Percentiles rank a stretch among this genome's conserved stretches.
Conservation (phyloP, 192 early-diverging fungal species). For the Coemansia sp. region DNA sequence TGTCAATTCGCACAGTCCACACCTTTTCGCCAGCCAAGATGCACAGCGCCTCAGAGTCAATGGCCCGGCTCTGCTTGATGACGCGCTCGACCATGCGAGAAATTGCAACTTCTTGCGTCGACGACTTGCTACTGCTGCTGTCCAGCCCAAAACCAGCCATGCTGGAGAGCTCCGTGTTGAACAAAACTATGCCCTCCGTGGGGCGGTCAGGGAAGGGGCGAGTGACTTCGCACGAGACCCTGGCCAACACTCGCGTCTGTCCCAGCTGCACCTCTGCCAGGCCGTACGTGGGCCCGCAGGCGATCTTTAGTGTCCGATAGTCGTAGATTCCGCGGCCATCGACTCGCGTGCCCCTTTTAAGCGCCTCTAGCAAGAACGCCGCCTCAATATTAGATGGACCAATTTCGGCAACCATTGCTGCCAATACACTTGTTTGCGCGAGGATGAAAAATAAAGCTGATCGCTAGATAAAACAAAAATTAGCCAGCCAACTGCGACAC, state of each 20-base stretch:
- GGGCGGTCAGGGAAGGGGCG: slow-evolving; percentile 75
- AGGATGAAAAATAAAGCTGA: too few relatives aligned
- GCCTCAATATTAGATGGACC: slow-evolving; percentile 76
- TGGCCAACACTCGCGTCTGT: slow-evolving; percentile 76
- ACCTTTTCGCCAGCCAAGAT: slow-evolving; percentile 96
- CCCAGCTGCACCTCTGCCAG: slow-evolving; percentile 81
- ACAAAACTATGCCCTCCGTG: slow-evolving; percentile 84
- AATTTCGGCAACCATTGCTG: slow-evolving; percentile 47
- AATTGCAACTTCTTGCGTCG: slow-evolving; percentile 85
- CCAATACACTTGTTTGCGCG: too few relatives aligned
- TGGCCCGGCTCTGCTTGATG: slow-evolving; percentile 77
- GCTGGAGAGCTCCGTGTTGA: slow-evolving; percentile 87
- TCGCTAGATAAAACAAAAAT: not conserved
- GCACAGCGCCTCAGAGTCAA: slow-evolving; percentile 97
- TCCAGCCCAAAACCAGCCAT: slow-evolving; percentile 85
- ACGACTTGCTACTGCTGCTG: slow-evolving; percentile 53
- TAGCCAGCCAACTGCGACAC: not conserved
- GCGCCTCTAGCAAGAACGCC: slow-evolving; percentile 73
- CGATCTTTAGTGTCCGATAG: slow-evolving; percentile 68
- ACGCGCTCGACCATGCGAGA: slow-evolving; percentile 89
- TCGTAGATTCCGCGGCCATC: slow-evolving; percentile 82
- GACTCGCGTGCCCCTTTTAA: slow-evolving; percentile 69
- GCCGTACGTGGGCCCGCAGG: slow-evolving; percentile 72
- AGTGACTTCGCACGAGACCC: slow-evolving; percentile 70
- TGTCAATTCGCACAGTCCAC: slow-evolving; percentile 90